A percentile compares a stretch with the other conserved stretches of the same genome.
Conservation (phyloP, 2,329 filamentous ascomycete species). For the Colletotrichum tanaceti region DNA sequence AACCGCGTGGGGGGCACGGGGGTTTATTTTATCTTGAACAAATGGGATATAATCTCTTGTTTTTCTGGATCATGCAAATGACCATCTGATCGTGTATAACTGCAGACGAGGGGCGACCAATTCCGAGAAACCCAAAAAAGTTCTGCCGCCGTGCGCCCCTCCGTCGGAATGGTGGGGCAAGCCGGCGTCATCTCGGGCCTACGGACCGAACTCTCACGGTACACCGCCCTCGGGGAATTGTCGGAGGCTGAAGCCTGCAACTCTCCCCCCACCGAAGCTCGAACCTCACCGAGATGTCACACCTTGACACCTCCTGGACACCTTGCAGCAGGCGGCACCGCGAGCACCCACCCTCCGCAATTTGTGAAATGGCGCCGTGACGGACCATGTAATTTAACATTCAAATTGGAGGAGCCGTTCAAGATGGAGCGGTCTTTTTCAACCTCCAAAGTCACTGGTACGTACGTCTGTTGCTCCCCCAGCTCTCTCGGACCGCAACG, state of each 20-base stretch:
- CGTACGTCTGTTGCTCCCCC: constrained; percentile 27
- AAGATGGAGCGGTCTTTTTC: constrained; percentile 75
- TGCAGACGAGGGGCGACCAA: constrained; percentile 18
- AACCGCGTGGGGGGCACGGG: too few relatives aligned
- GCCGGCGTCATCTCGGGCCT: constrained; percentile 24
- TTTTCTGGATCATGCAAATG: too few relatives aligned
- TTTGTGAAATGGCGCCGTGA: constrained; percentile 10
- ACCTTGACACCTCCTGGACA: constrained; percentile 7
- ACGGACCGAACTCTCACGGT: constrained; percentile 6
- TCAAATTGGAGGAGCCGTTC: constrained; percentile 47
- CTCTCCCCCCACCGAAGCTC: constrained; percentile 20
- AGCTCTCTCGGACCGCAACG: neutral
- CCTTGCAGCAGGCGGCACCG: constrained; percentile 6
- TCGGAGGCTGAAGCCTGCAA: constrained; percentile 4
- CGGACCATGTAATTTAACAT: constrained; percentile 31
- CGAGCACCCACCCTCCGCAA: constrained; percentile 7
- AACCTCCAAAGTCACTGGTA: constrained; percentile 83
- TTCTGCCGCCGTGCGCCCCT: constrained; percentile 44
- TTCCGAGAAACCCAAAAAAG: constrained; percentile 39
- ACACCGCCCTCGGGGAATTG: constrained; percentile 32
- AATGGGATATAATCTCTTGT: constrained; percentile 25
- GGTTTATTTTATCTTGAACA: too few relatives aligned
- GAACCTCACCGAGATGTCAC: constrained; percentile 19
- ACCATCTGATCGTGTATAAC: neutral
- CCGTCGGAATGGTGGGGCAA: constrained; percentile 25